Evolutionary conservation across 2,329 filamentous ascomycete genomes (phyloP).

Genomic region (Paramyrothecium roridum): DNA sequence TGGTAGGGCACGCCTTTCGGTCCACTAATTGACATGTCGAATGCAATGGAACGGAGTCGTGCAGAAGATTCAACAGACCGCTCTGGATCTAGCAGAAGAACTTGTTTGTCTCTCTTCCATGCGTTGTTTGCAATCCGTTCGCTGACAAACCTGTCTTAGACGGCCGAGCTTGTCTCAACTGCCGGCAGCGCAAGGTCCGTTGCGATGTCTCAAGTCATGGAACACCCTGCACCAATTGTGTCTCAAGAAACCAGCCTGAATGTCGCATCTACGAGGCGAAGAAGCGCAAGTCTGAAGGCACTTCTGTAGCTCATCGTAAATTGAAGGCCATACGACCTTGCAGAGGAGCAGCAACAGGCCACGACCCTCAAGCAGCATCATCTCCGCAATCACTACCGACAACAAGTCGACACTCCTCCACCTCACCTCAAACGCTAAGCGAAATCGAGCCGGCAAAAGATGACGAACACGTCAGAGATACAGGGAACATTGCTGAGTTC

Average conservation of each 20-base stretch:
- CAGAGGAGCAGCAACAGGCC: neutral
- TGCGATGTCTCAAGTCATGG: slow-evolving; percentile 46
- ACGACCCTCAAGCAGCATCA: neutral
- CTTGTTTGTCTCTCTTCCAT: neutral
- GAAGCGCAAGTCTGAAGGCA: slow-evolving; percentile 33
- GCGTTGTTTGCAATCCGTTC: neutral
- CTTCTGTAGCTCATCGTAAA: neutral
- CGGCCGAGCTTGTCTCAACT: slow-evolving; percentile 41
- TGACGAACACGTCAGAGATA: slow-evolving; percentile 33
- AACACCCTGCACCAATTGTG: slow-evolving; percentile 45
- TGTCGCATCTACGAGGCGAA: slow-evolving; percentile 46
- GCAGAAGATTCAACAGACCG: neutral
- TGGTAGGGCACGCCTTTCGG: neutral
- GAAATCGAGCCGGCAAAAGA: neutral
- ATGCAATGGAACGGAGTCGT: neutral
- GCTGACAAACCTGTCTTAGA: slow-evolving; percentile 15
- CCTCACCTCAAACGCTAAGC: neutral
- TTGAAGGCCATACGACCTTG: neutral
- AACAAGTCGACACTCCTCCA: neutral
- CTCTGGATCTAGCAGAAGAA: neutral
- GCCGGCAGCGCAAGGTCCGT: slow-evolving; percentile 47
- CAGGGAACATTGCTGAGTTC: slow-evolving; percentile 46
- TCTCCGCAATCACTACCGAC: too few species aligned
- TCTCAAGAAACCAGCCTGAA: slow-evolving; percentile 33
- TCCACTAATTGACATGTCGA: neutral